Evolutionary conservation across 495 filamentous ascomycete genomes (phyloP).

Genomic region (Friedmanniomyces simplex): DNA sequence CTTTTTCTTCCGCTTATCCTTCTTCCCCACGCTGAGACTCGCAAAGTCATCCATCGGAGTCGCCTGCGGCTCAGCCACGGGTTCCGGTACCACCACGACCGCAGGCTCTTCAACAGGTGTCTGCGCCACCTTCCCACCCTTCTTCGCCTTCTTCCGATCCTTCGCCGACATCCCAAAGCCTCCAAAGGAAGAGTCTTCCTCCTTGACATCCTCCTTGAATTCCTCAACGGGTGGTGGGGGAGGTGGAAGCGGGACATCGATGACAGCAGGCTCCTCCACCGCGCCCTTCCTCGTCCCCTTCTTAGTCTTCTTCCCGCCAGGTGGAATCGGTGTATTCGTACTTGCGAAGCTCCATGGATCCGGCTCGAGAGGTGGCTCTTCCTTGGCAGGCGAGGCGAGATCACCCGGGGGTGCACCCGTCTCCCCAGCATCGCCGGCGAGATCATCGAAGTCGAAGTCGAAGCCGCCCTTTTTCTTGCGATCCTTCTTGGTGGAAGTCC

Average conservation of each 20-base stretch:
- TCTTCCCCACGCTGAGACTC: constrained; percentile 21
- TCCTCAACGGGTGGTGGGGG: neutral
- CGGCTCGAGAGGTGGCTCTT: neutral
- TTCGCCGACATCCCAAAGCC: neutral
- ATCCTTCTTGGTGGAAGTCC: constrained; percentile 19
- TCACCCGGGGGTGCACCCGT: neutral
- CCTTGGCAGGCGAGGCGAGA: neutral
- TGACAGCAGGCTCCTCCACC: constrained; percentile 14
- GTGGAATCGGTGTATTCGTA: too few relatives aligned
- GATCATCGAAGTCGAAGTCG: constrained; percentile 18
- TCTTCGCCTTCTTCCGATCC: constrained; percentile 25
- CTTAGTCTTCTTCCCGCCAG: constrained; percentile 24
- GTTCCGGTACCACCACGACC: constrained; percentile 7
- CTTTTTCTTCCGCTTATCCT: constrained; percentile 32
- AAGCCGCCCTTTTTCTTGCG: constrained; percentile 12
- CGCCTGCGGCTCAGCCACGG: constrained; percentile 5
- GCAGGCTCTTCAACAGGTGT: constrained; percentile 19
- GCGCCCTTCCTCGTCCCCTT: constrained; percentile 1
- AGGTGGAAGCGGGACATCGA: constrained; percentile 10
- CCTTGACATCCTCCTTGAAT: neutral
- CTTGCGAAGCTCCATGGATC: constrained; percentile 17
- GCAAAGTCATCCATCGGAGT: constrained; percentile 15
- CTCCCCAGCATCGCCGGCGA: neutral
- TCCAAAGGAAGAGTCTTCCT: neutral
- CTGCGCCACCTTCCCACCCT: neutral